Evolutionary conservation across 805 yeast species (phyloP).

Genomic region (Ogataea salicorniae): DNA sequence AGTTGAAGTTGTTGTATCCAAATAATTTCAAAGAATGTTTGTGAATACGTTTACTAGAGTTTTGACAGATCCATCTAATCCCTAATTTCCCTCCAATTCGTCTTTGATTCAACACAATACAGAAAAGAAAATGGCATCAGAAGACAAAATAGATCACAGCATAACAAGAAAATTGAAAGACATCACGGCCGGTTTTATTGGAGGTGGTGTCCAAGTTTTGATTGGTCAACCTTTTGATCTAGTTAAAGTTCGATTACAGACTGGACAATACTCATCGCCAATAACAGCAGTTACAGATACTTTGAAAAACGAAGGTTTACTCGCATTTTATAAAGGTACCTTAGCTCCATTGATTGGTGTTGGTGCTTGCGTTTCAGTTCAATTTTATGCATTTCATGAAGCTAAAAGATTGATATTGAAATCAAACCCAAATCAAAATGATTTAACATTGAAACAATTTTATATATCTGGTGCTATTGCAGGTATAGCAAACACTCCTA

Average conservation of each 20-base stretch:
- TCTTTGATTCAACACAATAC: no score
- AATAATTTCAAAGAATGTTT: no score
- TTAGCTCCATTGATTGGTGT: constrained; percentile 67
- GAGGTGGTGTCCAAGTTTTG: constrained; percentile 50
- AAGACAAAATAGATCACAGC: constrained; percentile 29
- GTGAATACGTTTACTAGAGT: no score
- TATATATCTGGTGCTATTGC: constrained; percentile 62
- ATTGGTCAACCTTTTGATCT: constrained; percentile 68
- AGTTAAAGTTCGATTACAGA: constrained; percentile 64
- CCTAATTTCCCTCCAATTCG: no score
- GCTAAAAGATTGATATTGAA: constrained; percentile 52
- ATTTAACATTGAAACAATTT: constrained; percentile 47
- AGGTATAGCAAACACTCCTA: constrained; percentile 59
- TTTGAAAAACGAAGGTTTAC: constrained; percentile 52
- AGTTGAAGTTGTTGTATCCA: no score
- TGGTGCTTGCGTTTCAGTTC: constrained; percentile 64
- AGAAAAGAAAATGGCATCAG: background rate
- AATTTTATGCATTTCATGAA: constrained; percentile 68
- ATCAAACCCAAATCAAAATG: constrained; percentile 20
- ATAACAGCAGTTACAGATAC: constrained; percentile 48
- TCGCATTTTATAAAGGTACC: constrained; percentile 63
- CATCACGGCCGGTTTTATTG: constrained; percentile 47
- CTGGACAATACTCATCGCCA: constrained; percentile 58
- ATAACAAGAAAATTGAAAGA: constrained; percentile 46
- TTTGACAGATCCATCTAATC: no score